Percentiles rank a stretch among this genome's conserved stretches.
phyloP scores from a whole-genome alignment of 2,329 filamentous ascomycete genomes.

The Ophiocordyceps robertsii region DNA sequence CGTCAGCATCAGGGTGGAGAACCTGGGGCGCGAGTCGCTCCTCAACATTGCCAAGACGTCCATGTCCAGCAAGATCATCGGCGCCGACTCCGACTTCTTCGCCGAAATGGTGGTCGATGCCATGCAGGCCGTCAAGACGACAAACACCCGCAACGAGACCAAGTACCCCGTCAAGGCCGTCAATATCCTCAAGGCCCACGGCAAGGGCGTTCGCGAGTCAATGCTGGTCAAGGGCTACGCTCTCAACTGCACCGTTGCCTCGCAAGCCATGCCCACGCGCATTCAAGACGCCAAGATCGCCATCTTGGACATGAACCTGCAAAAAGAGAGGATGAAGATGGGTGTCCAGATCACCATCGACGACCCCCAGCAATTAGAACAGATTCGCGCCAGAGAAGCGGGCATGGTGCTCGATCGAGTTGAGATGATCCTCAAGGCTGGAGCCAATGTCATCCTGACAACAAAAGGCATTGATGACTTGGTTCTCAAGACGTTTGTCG shows the following conservation, averaged over 20 bases:
- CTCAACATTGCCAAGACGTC: slow-evolving; percentile 95
- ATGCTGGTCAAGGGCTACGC: slow-evolving; percentile 91
- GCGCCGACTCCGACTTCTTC: slow-evolving; percentile 91
- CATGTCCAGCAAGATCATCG: slow-evolving; percentile 99
- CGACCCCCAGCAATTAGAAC: slow-evolving; percentile 91
- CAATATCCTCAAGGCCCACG: slow-evolving; percentile 96
- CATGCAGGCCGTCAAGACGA: slow-evolving; percentile 87
- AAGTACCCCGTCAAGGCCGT: slow-evolving; percentile 99
- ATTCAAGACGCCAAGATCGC: slow-evolving; percentile 94
- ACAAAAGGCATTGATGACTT: slow-evolving; percentile 98
- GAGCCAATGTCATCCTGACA: slow-evolving; percentile 89
- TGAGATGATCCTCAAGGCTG: slow-evolving; percentile 94
- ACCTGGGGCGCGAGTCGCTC: slow-evolving; percentile 77
- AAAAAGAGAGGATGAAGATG: slow-evolving; percentile 98
- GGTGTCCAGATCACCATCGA: slow-evolving; percentile 98
- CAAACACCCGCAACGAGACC: slow-evolving; percentile 76
- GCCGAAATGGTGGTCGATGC: slow-evolving; percentile 94
- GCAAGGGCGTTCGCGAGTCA: slow-evolving; percentile 82
- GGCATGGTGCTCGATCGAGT: slow-evolving; percentile 89
- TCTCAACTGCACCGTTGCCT: slow-evolving; percentile 95
- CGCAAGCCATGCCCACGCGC: slow-evolving; percentile 91
- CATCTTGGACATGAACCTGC: slow-evolving; percentile 91
- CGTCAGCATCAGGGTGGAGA: slow-evolving; percentile 89
- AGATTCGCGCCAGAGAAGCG: slow-evolving; percentile 85
- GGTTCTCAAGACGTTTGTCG: slow-evolving; percentile 85